Base-by-base conservation (phyloP, 495 filamentous ascomycete genomes). In the Penicillium cataractarum region DNA sequence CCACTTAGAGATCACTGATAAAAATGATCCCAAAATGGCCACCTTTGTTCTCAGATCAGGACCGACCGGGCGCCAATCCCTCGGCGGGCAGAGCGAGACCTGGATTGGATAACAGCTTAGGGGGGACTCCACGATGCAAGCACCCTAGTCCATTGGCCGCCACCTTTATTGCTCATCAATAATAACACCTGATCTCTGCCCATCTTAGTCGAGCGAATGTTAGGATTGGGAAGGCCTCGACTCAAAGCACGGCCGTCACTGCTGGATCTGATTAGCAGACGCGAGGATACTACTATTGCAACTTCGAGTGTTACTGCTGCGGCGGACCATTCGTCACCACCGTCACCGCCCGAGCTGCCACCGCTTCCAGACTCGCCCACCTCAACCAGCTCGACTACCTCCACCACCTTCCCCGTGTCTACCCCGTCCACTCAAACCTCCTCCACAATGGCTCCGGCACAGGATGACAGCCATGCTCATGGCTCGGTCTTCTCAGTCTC, bases 181-280 rank as follows among this genome's bases (percentile, higher is more conserved):
- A 12, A 39, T 22, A 29, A 29, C 12, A 35, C 51, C 3, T 6
- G 51, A 12, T 56, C 35, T 56, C 53, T 37, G 22, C 26, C n/a
- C 42, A 33, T 39, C 15, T 26, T 35, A 39, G 39, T 17, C 54
- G 31, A 64, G 61, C 71, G 77, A 68, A 87, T 87, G 84, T 81
- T 88, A 75, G 86, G 86, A 69, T 74, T 88, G 65, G 78, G 78
- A 33, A 71, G 78, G 50, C 88, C 84, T 71, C 84, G 83, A 70
- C 75, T 93, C 65, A 87, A 80, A 83, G 79, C 83, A 75, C 88
- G 89, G 70, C 86, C 87, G 56, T 93, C 90, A 52, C 78, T 92
- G 66, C 82, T 91, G 74, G 88, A 92, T 56, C 80, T 93, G 65
- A 82, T 93, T 68, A 78, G 79, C 68, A 76, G 80, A 68, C 74